Percentiles rank a stretch among this genome's conserved stretches.
phyloP scores from a whole-genome alignment of 177 flowering plant genomes.

The Vitis hybrid region DNA sequence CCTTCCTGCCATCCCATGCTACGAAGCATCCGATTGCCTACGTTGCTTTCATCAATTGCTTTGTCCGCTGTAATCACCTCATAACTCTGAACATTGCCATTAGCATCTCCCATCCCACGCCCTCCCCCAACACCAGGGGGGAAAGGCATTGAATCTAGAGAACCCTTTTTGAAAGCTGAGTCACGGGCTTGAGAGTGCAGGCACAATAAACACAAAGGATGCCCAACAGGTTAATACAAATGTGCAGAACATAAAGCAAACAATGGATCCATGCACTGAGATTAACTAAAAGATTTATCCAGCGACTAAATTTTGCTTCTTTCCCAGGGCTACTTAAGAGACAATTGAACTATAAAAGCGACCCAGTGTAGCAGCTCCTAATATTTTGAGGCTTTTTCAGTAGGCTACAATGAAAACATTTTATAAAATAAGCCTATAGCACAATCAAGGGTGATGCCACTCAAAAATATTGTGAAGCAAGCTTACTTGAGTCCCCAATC shows the following conservation, averaged over 20 bases:
- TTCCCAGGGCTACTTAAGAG: constrained; percentile 4
- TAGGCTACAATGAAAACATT: background rate
- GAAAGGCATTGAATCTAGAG: constrained; percentile 80
- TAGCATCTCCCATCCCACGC: constrained; percentile 49
- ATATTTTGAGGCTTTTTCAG: background rate
- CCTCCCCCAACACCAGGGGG: constrained; percentile 98
- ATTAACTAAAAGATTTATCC: constrained; percentile 11
- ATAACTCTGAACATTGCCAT: constrained; percentile 44
- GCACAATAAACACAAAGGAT: constrained; percentile 27
- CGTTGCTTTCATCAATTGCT: constrained; percentile 91
- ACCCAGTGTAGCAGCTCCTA: constrained; percentile 8
- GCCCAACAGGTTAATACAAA: constrained; percentile 52
- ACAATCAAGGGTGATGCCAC: constrained; percentile 6
- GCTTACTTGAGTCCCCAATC: constrained; percentile 79
- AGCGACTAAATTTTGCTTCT: constrained; percentile 8
- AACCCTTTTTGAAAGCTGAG: constrained; percentile 52
- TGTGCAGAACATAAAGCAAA: constrained; percentile 23
- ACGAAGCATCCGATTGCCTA: constrained; percentile 98
- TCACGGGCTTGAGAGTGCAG: constrained; percentile 75
- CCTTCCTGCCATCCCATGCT: constrained; percentile 99
- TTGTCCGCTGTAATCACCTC: constrained; percentile 89
- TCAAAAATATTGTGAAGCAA: constrained; percentile 19
- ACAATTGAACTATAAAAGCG: too few species aligned
- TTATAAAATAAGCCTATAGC: background rate
- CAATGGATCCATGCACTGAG: constrained; percentile 26